A percentile compares a stretch with the other conserved stretches of the same genome.
Evolutionary conservation across 805 yeast species (phyloP).

Genomic region (Cyberlindnera maritima): DNA sequence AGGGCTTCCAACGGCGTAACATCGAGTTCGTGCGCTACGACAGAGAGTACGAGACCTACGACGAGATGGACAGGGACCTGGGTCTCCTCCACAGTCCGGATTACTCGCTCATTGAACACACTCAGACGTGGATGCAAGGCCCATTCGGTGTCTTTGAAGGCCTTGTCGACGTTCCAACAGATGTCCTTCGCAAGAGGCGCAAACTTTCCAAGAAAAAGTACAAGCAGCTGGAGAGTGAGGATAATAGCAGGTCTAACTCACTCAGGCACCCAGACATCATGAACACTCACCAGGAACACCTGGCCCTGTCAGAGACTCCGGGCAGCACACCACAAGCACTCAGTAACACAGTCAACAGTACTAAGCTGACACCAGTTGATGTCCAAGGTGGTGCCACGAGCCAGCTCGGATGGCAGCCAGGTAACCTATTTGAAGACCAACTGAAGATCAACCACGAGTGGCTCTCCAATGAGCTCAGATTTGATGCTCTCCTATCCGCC

Average conservation of each 20-base stretch:
- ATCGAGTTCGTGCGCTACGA: constrained; percentile 76
- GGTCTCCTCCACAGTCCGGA: constrained; percentile 51
- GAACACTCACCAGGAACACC: not conserved
- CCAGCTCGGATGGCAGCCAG: constrained; percentile 13
- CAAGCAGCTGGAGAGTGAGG: constrained; percentile 11
- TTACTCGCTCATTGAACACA: constrained; percentile 36
- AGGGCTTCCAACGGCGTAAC: constrained; percentile 64
- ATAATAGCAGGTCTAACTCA: constrained; percentile 16
- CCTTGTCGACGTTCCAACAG: constrained; percentile 18
- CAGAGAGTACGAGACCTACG: constrained; percentile 65
- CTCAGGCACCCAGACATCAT: constrained; percentile 1
- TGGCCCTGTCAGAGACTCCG: not conserved
- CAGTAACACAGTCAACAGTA: not conserved
- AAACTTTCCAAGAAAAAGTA: constrained; percentile 25
- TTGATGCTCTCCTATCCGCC: constrained; percentile 71
- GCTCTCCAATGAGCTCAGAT: constrained; percentile 68
- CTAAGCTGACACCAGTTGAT: not conserved
- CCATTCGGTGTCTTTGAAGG: constrained; percentile 84
- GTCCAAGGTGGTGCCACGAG: not conserved
- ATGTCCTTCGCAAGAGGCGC: constrained; percentile 25
- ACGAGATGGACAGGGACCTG: constrained; percentile 76
- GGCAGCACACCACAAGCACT: not conserved
- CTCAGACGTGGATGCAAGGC: constrained; percentile 56
- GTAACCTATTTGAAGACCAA: constrained; percentile 18
- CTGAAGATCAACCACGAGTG: constrained; percentile 40